Evolutionary conservation across 1,284 basidiomycete genomes (phyloP).

Genomic region (Phylloporus sp.): DNA sequence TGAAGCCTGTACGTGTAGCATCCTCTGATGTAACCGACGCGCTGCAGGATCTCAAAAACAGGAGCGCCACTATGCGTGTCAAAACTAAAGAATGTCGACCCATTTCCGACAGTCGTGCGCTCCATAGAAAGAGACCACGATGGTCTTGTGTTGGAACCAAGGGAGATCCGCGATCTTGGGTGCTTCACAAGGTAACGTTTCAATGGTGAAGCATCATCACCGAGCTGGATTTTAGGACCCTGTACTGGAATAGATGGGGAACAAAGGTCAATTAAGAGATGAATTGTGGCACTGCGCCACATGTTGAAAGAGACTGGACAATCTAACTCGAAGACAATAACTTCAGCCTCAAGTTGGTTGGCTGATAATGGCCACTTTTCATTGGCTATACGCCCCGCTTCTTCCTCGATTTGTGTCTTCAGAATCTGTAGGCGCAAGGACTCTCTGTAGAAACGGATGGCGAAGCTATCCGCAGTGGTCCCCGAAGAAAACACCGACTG

Average conservation of each 20-base stretch:
- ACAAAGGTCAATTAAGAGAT: conserved; percentile 46
- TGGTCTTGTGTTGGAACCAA: conserved; percentile 49
- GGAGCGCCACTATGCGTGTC: conserved; percentile 2
- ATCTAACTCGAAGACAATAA: conserved; percentile 54
- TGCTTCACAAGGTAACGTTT: neutral
- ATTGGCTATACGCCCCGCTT: no score
- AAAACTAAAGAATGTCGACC: conserved; percentile 50
- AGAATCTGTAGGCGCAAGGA: neutral
- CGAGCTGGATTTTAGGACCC: conserved; percentile 22
- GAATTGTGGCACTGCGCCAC: conserved; percentile 55
- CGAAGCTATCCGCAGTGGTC: conserved; percentile 26
- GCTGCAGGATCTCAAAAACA: neutral
- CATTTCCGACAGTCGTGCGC: no score
- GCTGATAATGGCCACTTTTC: conserved; percentile 5
- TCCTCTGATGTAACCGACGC: neutral
- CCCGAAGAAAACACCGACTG: conserved; percentile 32
- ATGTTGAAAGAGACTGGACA: conserved; percentile 49
- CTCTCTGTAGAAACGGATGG: conserved; percentile 19
- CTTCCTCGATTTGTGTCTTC: no score
- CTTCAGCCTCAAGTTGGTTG: conserved; percentile 27
- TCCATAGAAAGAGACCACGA: conserved; percentile 25
- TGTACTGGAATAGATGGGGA: no score
- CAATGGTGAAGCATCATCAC: neutral
- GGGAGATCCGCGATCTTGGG: conserved; percentile 29
- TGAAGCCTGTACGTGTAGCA: neutral